These are phyloP conservation scores for Linnemannia zychae DNA, from an alignment of 192 early-diverging fungal species.

Conservation along the genomic window DNA sequence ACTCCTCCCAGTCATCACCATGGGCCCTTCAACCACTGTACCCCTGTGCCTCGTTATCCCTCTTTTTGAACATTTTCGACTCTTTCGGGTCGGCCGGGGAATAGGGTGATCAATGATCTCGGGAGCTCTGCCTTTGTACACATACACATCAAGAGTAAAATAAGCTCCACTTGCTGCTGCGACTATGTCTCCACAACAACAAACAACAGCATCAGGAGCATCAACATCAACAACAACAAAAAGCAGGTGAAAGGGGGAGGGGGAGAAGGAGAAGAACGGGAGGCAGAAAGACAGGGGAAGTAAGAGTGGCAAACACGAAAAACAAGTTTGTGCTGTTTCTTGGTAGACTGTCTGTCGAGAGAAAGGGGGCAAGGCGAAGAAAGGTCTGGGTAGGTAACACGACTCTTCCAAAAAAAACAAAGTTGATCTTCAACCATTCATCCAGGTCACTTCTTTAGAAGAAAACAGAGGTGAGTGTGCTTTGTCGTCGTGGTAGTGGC, in stretches of 20 bases:
- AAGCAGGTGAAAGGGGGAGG: neutral
- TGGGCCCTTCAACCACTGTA: too few species aligned
- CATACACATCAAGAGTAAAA: neutral
- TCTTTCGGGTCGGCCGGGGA: constrained; percentile 3
- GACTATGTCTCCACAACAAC: neutral
- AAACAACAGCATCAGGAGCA: neutral
- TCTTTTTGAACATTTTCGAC: neutral
- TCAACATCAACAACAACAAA: neutral
- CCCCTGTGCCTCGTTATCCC: neutral
- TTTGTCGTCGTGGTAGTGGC: too few species aligned
- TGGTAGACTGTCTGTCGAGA: too few species aligned
- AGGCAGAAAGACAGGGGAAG: neutral
- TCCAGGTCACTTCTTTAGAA: neutral
- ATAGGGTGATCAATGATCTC: neutral
- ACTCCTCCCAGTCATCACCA: too few species aligned
- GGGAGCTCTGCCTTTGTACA: neutral
- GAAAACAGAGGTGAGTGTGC: neutral
- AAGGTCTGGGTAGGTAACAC: neutral
- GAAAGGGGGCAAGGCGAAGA: neutral
- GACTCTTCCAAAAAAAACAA: neutral
- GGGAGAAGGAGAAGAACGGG: neutral
- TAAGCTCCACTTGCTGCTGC: neutral
- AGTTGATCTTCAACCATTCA: neutral
- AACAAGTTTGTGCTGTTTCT: too few species aligned
- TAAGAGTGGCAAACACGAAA: too few species aligned